phyloP scores from a whole-genome alignment of 2,329 filamentous ascomycete species.

The Tolypocladium pustulatum region DNA sequence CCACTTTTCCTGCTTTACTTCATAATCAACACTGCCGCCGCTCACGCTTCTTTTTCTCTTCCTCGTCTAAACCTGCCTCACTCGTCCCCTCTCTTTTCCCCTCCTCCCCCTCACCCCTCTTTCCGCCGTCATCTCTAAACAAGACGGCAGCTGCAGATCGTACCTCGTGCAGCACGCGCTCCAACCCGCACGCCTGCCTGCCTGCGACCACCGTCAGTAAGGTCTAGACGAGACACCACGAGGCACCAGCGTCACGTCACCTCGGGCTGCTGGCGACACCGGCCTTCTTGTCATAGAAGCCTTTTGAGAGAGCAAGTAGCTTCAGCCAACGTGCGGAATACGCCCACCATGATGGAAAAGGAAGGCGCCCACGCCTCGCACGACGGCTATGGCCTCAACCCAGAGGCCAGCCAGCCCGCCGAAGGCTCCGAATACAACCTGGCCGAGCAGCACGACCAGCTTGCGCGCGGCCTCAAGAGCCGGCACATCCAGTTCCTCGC shows the following conservation, averaged over 20 bases:
- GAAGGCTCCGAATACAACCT: conserved; percentile 23
- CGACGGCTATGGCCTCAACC: conserved; percentile 14
- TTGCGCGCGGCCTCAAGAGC: conserved; percentile 47
- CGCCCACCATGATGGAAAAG: conserved; percentile 9
- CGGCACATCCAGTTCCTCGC: conserved; percentile 52
- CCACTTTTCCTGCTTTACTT: conserved; percentile 1
- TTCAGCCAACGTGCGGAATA: not conserved
- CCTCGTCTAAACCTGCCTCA: not conserved
- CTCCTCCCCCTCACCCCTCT: not conserved
- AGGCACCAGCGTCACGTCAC: not conserved
- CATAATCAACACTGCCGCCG: not conserved
- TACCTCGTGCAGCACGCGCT: not conserved
- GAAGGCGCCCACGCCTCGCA: conserved; percentile 4
- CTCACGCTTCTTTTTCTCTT: not conserved
- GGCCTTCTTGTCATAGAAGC: not conserved
- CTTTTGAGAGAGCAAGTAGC: not conserved
- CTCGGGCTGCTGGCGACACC: not conserved
- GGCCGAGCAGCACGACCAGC: conserved; percentile 28
- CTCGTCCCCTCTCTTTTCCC: not conserved
- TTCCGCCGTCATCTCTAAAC: not conserved
- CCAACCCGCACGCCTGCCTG: not conserved
- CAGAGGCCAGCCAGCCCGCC: conserved; percentile 12
- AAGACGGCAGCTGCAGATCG: not conserved
- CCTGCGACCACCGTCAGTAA: not conserved
- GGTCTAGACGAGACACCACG: not conserved